phyloP scores from a whole-genome alignment of 164 flowering plant species.

The Liriodendron chinense region DNA sequence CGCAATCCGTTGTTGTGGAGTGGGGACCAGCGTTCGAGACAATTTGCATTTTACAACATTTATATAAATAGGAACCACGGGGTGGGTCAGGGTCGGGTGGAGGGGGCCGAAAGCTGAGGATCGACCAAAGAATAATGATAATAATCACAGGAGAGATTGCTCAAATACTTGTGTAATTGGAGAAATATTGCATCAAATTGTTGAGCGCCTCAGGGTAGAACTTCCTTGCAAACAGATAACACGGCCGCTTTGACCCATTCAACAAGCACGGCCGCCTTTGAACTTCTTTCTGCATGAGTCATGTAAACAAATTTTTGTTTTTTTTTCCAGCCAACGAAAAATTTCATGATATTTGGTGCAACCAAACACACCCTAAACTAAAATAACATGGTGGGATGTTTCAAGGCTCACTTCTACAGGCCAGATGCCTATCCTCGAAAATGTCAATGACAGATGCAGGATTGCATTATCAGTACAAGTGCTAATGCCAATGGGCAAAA shows the following conservation, averaged over 20 bases:
- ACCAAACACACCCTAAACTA: no score
- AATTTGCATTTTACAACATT: slow-evolving; percentile 29
- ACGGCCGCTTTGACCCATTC: slow-evolving; percentile 75
- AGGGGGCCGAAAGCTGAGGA: slow-evolving; percentile 17
- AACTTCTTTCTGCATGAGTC: slow-evolving; percentile 38
- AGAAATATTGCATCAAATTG: slow-evolving; percentile 50
- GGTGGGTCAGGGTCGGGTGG: slow-evolving; percentile 5
- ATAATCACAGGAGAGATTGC: slow-evolving; percentile 16
- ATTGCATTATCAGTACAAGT: no score
- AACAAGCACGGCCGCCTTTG: slow-evolving; percentile 52
- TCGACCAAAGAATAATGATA: slow-evolving; percentile 46
- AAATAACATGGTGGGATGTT: neutral
- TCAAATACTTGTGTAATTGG: slow-evolving; percentile 57
- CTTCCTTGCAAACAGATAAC: slow-evolving; percentile 77
- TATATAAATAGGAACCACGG: slow-evolving; percentile 19
- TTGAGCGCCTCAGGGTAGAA: slow-evolving; percentile 65
- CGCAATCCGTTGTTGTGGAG: slow-evolving; percentile 18
- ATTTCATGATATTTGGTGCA: no score
- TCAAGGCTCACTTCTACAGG: neutral
- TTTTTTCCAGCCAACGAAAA: no score
- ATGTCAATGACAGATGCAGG: neutral
- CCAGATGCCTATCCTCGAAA: neutral
- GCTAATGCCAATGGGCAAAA: no score
- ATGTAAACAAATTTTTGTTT: neutral
- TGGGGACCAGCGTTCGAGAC: slow-evolving; percentile 14